Evolutionary conservation across 768 basidiomycete species (phyloP), one percentile per base, ranked within the genome.

Genomic region (Naematelia encephala): DNA sequence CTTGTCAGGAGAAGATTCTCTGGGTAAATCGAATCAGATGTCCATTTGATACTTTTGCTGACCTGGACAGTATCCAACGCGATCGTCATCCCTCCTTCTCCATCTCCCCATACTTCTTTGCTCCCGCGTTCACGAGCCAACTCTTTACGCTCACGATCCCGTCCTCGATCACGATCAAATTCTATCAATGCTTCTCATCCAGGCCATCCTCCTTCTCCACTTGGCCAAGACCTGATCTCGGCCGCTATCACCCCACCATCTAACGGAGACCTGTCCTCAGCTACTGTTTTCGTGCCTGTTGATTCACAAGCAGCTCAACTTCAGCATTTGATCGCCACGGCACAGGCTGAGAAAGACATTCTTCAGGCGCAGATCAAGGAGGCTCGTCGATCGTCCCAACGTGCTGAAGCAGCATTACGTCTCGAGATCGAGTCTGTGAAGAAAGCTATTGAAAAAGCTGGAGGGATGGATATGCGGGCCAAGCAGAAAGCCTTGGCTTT

Each of bases 401-500:
- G 90, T 64, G 85, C 87, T 0, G 87, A 93, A 54, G 85, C 90
- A 0, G 84, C 85, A 4, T 80, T 94, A 22, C 87, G 88, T 27
- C 80, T 85, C 1, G 91, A 94, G 77, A 91, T 94, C 45, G 89
- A 93, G 30, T 82, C 83, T 0, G 81, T 93, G 54, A 90, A 88
- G 73, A 84, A 89, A 3, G 84, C 89, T 1, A 86, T 87, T 2
- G 91, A 94, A 67, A 91, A 90, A 67, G 84, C 87, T 56, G 79
- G 83, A 0, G 81, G 84, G 0, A 82, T 84, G 1, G 93, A 97
- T 73, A 81, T 84, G 22, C 84, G 91, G n/a, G 85, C 87, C 10
- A 85, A 85, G 45, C 91, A 94, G 74, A 93, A 91, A 66, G 84
- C 87, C 10, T 82, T 91, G 11, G 89, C 92, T 0, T 79, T 94